Evolutionary conservation across 169 alveolate genomes (phyloP), one percentile per base, ranked within the genome.

Genomic region (Fabrea salina): DNA sequence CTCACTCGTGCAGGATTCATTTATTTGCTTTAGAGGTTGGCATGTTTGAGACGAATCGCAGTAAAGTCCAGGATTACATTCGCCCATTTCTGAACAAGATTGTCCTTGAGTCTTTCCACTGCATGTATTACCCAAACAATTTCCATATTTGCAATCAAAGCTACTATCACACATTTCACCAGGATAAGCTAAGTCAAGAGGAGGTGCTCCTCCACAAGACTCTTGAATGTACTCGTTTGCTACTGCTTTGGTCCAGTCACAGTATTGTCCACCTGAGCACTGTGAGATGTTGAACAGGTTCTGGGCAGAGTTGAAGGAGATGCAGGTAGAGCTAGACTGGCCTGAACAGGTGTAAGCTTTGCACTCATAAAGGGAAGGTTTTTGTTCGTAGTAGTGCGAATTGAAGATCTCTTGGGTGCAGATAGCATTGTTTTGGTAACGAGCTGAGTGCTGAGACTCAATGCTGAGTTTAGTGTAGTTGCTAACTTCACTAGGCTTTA

Each of bases 11-110:
- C 75, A 64, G 27, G 57, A 51, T 64, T 64, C 54, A 0, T 35
- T 30, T 3, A 64, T 5, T 35, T 19, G 16, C 7, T 39, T 32
- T 4, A 8, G 75, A 16, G 75, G 57, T 30, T 64, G 75, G 39
- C 75, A 64, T 5, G 75, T 64, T n/a, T n/a, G n/a, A n/a, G n/a
- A n/a, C n/a, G n/a, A n/a, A n/a, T n/a, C 75, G 19, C 75, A 64
- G 54, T 64, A 64, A 64, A 64, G 75, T 5, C 75, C 75, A 19
- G 39, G 47, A 41, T 64, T 64, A 11, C 75, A 64, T 16, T 33
- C 25, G 16, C 33, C 19, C 19, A 19, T 41, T 3, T 19, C 27
- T 37, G 75, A 0, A 35, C 75, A 64, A 32, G 58, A 13, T 0
- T 30, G 1, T n/a, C 74, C 74, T 27, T 16, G 22, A 30, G 11